Evolutionary conservation across 768 basidiomycete genomes (phyloP).

Genomic region (Pulveroboletus ravenelii): DNA sequence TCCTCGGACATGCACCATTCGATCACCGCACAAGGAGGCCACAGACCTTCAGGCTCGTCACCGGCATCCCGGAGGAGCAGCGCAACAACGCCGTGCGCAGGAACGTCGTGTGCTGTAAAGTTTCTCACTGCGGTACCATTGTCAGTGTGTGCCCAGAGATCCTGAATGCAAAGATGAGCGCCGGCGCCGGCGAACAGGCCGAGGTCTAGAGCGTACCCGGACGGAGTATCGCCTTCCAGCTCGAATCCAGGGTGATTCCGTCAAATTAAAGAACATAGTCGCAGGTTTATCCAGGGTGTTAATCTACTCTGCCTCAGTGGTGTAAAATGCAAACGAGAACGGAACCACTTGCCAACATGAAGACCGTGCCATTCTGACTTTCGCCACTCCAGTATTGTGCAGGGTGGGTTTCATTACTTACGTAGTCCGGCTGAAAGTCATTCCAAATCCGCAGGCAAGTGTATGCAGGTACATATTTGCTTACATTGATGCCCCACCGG

Average conservation of each 20-base stretch:
- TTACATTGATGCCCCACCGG: slow-evolving; percentile 62
- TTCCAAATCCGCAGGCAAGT: neutral
- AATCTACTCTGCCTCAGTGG: slow-evolving; percentile 36
- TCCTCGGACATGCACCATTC: slow-evolving; percentile 60
- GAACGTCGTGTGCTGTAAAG: slow-evolving; percentile 50
- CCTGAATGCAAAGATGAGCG: slow-evolving; percentile 34
- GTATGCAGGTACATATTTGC: slow-evolving; percentile 15
- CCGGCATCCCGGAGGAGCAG: slow-evolving; percentile 62
- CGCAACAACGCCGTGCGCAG: slow-evolving; percentile 66
- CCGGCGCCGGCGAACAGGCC: neutral
- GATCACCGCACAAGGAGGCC: slow-evolving; percentile 52
- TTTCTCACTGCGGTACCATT: slow-evolving; percentile 63
- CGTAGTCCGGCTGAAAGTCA: slow-evolving; percentile 31
- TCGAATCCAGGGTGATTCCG: slow-evolving; percentile 68
- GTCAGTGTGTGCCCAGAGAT: slow-evolving; percentile 68
- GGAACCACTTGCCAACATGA: slow-evolving; percentile 53
- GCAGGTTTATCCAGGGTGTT: slow-evolving; percentile 55
- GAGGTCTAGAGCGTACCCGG: slow-evolving; percentile 39
- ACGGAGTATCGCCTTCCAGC: slow-evolving; percentile 64
- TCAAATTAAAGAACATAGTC: slow-evolving; percentile 57
- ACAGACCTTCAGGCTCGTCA: slow-evolving; percentile 55
- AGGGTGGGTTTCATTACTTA: slow-evolving; percentile 44
- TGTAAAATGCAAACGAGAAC: neutral
- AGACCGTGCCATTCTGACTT: slow-evolving; percentile 57
- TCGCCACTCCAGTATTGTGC: slow-evolving; percentile 72